phyloP scores from a whole-genome alignment of 1,284 basidiomycete genomes.

The Mycosarcoma maydis region DNA sequence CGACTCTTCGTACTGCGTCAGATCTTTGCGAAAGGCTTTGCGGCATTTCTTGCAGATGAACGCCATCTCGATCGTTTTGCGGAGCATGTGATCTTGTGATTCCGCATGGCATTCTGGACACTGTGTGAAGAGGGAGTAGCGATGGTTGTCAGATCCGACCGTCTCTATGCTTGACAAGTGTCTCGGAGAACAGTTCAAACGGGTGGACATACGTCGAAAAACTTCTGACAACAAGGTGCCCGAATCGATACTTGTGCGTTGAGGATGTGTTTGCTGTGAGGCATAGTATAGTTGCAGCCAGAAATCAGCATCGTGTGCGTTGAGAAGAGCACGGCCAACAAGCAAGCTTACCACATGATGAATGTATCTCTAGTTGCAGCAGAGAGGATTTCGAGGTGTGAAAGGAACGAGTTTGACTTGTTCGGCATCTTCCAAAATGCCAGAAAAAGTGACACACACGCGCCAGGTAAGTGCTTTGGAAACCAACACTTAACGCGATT shows the following conservation, averaged over 20 bases:
- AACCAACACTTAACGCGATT: constrained; percentile 39
- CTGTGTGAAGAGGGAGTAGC: constrained; percentile 57
- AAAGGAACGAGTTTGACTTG: too few relatives aligned
- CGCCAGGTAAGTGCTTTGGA: constrained; percentile 4
- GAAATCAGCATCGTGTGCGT: too few relatives aligned
- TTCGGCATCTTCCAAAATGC: constrained; percentile 4
- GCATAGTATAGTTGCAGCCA: not conserved
- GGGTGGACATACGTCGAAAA: constrained; percentile 60
- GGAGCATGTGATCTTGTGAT: constrained; percentile 77
- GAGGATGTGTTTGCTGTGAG: constrained; percentile 64
- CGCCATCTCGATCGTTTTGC: constrained; percentile 85
- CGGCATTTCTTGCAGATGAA: constrained; percentile 98
- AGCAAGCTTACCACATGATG: constrained; percentile 35
- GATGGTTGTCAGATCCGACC: not conserved
- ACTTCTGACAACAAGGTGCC: constrained; percentile 65
- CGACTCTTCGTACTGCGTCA: constrained; percentile 87
- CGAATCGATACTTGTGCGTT: constrained; percentile 66
- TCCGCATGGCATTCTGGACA: constrained; percentile 93
- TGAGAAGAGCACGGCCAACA: not conserved
- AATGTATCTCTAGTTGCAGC: not conserved
- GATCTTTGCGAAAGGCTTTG: constrained; percentile 95
- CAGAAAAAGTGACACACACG: constrained; percentile 7
- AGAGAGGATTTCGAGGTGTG: too few relatives aligned
- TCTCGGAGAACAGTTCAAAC: too few relatives aligned
- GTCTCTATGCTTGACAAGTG: too few relatives aligned